These are phyloP conservation scores for Begonia masoniana DNA, from an alignment of 306 rosid genomes.

Conservation along the genomic window DNA sequence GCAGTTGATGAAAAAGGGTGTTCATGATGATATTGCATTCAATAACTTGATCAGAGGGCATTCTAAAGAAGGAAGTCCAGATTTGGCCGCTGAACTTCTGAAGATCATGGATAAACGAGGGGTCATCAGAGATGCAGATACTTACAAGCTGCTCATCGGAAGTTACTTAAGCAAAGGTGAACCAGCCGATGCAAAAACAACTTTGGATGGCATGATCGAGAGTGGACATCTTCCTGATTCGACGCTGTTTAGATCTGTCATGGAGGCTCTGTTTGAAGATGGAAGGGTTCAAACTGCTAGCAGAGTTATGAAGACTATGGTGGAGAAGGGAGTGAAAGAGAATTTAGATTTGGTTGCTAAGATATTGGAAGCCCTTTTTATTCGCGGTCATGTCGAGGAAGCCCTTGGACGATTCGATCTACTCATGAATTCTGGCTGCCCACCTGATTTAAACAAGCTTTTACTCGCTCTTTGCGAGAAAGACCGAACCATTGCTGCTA, in stretches of 20 bases:
- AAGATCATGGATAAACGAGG: slow-evolving; percentile 82
- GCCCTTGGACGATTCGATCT: slow-evolving; percentile 70
- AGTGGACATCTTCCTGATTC: slow-evolving; percentile 64
- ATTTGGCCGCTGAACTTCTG: slow-evolving; percentile 66
- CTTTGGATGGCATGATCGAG: slow-evolving; percentile 82
- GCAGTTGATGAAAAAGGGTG: slow-evolving; percentile 79
- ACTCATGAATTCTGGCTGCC: slow-evolving; percentile 39
- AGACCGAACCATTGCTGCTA: slow-evolving; percentile 78
- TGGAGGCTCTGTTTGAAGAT: slow-evolving; percentile 69
- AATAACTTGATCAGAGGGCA: slow-evolving; percentile 69
- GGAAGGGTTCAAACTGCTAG: slow-evolving; percentile 92
- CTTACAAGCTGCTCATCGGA: slow-evolving; percentile 56
- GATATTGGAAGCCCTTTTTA: slow-evolving; percentile 75
- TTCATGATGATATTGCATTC: slow-evolving; percentile 57
- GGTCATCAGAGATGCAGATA: slow-evolving; percentile 54
- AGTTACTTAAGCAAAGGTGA: slow-evolving; percentile 80
- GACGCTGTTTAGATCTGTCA: slow-evolving; percentile 48
- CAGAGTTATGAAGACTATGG: slow-evolving; percentile 81
- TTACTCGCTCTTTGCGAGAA: slow-evolving; percentile 60
- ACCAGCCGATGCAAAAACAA: slow-evolving; percentile 78
- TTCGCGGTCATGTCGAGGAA: slow-evolving; percentile 91
- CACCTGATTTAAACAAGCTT: slow-evolving; percentile 51
- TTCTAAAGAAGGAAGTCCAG: slow-evolving; percentile 81
- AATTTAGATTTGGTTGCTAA: slow-evolving; percentile 72
- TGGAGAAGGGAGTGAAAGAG: slow-evolving; percentile 78